phyloP scores from a whole-genome alignment of 2,329 filamentous ascomycete species.

The Beauveria australis region DNA sequence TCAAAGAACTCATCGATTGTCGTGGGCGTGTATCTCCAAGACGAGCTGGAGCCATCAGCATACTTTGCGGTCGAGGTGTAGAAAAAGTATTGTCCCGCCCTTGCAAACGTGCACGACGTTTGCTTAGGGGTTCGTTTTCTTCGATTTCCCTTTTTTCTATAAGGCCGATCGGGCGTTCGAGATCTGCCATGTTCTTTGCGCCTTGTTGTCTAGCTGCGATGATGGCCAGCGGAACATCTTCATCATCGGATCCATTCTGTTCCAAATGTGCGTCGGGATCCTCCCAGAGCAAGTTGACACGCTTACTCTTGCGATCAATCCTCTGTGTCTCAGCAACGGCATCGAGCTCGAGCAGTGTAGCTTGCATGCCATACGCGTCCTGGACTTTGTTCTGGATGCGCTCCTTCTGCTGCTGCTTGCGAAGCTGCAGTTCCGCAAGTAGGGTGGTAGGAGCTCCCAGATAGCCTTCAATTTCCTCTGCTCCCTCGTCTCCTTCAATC shows the following conservation, averaged over 20 bases:
- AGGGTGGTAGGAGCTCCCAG: slow-evolving; percentile 79
- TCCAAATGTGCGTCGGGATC: slow-evolving; percentile 44
- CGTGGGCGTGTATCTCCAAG: slow-evolving; percentile 8
- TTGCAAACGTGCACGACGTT: slow-evolving; percentile 65
- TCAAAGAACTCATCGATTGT: slow-evolving; percentile 21
- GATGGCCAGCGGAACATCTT: slow-evolving; percentile 81
- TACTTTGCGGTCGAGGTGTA: slow-evolving; percentile 34
- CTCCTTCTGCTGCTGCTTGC: slow-evolving; percentile 80
- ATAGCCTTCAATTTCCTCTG: slow-evolving; percentile 42
- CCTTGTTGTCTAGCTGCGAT: slow-evolving; percentile 57
- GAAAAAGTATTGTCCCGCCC: slow-evolving; percentile 46
- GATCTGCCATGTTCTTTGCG: slow-evolving; percentile 40
- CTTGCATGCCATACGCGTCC: slow-evolving; percentile 66
- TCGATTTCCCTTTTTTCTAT: slow-evolving; percentile 79
- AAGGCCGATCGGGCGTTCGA: slow-evolving; percentile 61
- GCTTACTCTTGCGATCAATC: slow-evolving; percentile 63
- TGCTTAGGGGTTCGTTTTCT: slow-evolving; percentile 83
- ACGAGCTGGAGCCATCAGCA: slow-evolving; percentile 25
- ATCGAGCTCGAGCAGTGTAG: slow-evolving; percentile 83
- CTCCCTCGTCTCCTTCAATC: slow-evolving; percentile 33
- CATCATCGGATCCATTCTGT: slow-evolving; percentile 52
- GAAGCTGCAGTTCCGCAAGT: slow-evolving; percentile 81
- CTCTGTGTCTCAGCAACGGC: slow-evolving; percentile 80
- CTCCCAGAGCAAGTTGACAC: slow-evolving; percentile 88
- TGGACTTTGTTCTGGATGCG: slow-evolving; percentile 55